Conservation (phyloP, 176 grass and related monocot species). For the Avena sativa region DNA sequence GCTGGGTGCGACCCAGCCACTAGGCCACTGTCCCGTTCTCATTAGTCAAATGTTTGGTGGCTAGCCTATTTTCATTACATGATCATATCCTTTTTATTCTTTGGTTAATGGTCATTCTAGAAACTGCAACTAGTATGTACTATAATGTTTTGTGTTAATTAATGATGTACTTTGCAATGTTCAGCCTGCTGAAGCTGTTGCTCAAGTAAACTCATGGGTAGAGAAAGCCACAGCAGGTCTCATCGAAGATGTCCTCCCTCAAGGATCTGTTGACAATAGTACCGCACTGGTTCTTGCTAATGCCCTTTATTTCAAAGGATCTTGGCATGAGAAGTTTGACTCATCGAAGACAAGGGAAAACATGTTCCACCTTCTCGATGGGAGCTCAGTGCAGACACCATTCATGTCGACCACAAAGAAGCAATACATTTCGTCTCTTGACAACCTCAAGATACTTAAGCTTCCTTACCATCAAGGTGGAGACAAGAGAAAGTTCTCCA, state of each 20-base stretch:
- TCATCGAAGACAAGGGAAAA: slow-evolving; percentile 51
- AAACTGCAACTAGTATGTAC: too few relatives aligned
- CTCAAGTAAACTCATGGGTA: slow-evolving; percentile 74
- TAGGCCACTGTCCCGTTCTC: too few relatives aligned
- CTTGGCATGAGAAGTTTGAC: slow-evolving; percentile 75
- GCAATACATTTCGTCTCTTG: slow-evolving; percentile 33
- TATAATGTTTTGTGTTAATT: not conserved
- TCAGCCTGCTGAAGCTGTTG: slow-evolving; percentile 53
- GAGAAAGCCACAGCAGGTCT: slow-evolving; percentile 58
- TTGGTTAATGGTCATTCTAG: too few relatives aligned
- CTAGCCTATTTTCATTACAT: too few relatives aligned
- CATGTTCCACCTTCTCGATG: slow-evolving; percentile 60
- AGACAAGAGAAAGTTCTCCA: not conserved
- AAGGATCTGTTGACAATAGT: slow-evolving; percentile 45
- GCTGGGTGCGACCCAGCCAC: too few relatives aligned
- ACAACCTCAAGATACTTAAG: not conserved
- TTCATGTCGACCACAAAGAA: slow-evolving; percentile 61
- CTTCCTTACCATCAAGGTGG: not conserved
- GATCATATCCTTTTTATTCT: too few relatives aligned
- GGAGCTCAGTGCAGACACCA: slow-evolving; percentile 54
- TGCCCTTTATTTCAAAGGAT: slow-evolving; percentile 74
- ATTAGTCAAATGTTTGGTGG: too few relatives aligned
- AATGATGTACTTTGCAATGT: not conserved
- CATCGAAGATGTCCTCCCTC: slow-evolving; percentile 64
- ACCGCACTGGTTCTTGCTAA: slow-evolving; percentile 67